Evolutionary conservation across 2,329 filamentous ascomycete genomes (phyloP).

Genomic region (Trematosphaeria pertusa): DNA sequence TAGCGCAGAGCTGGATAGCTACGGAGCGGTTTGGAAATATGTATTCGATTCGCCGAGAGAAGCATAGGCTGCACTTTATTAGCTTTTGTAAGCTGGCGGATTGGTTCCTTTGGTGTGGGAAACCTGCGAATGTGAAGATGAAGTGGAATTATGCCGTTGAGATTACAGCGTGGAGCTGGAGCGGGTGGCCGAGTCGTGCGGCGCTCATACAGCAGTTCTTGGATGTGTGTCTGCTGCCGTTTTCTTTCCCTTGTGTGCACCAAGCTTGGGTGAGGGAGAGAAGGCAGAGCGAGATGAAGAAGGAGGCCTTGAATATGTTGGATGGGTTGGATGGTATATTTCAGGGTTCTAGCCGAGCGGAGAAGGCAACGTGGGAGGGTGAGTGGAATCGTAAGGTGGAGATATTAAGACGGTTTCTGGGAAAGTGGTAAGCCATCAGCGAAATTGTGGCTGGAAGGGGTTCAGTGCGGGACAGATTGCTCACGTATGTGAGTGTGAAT

Average conservation of each 20-base stretch:
- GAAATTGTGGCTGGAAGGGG: no score
- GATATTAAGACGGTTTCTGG: background rate
- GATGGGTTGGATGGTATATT: constrained; percentile 5
- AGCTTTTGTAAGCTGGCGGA: constrained; percentile 23
- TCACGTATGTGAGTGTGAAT: no score
- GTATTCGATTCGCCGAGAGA: constrained; percentile 12
- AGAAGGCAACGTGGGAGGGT: background rate
- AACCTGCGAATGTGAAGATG: background rate
- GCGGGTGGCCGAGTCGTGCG: background rate
- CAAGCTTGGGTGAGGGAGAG: constrained; percentile 1
- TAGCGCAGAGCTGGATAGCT: constrained; percentile 31
- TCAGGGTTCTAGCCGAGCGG: background rate
- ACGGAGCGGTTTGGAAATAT: constrained; percentile 32
- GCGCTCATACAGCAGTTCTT: constrained; percentile 1
- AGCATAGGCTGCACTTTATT: constrained; percentile 22
- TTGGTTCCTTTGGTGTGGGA: constrained; percentile 24
- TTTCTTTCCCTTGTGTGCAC: constrained; percentile 15
- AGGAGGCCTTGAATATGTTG: constrained; percentile 10
- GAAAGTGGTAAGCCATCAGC: background rate
- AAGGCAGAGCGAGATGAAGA: constrained; percentile 10
- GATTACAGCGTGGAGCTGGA: background rate
- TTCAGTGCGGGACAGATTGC: no score
- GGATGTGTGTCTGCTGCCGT: constrained; percentile 1
- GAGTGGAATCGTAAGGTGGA: background rate
- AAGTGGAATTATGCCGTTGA: constrained; percentile 9